Evolutionary conservation across 169 alveolate species (phyloP), one percentile per base, ranked within the genome.

Genomic region (Condylostoma magnum): DNA sequence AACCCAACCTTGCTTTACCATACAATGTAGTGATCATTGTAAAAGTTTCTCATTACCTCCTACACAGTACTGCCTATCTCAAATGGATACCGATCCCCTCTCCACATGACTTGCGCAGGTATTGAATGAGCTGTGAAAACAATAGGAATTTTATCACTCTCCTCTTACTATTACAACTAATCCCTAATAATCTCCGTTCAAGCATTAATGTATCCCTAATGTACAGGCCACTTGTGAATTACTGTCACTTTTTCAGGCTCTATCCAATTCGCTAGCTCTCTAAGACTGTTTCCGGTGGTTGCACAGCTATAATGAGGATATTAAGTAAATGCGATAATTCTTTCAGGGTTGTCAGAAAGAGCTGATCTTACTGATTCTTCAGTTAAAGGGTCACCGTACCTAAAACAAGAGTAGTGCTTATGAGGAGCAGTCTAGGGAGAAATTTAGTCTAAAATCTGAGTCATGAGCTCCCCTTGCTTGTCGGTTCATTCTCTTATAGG

Each of bases 1-100:
- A 46, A 46, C 15, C 75, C 75, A 12, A 66, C 75, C 48, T 66
- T 66, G 30, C 75, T 66, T 30, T 66, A 63, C 58, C 63, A 66
- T 18, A 41, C 25, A 6, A 66, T 15, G 44, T 46, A 38, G 46
- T 25, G 15, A 15, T 12, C n/a, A 20, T 43, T 41, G 2, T 6
- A 46, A n/a, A 20, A 31, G 15, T 28, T 18, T 15, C 25, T 8
- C 65, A 66, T 66, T 10, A 66, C 2, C 6, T 6, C 4, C 8
- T 12, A 20, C 2, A 47, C 75, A n/a, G 75, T 44, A 1, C 30
- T 27, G 1, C 66, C 1, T 8, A 66, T 47, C 28, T 66, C 58
- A 15, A 25, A 22, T 12, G 75, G 75, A 30, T 66, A 66, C 12
- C 22, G 50, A 47, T 66, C 75, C 28, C 75, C 75, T 44, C 71